These are phyloP conservation scores for Torrubiellomyces zombiae DNA, from an alignment of 2,329 filamentous ascomycete genomes.

Conservation along the genomic window DNA sequence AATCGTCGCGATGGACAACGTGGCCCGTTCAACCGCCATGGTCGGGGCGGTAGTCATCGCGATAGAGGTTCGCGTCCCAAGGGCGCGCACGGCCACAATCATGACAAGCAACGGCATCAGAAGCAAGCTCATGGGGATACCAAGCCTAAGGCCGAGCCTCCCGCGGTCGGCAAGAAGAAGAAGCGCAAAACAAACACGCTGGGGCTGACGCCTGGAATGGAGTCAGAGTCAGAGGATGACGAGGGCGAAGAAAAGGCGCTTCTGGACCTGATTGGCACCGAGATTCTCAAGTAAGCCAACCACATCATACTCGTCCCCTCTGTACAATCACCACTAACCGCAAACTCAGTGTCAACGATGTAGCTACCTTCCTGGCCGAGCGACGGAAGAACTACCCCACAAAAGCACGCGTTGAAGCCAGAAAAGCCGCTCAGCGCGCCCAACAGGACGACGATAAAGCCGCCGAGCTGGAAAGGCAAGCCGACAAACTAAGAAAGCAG, in stretches of 20 bases:
- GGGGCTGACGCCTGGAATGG: constrained; percentile 51
- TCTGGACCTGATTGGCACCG: constrained; percentile 35
- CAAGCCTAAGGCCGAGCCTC: constrained; percentile 19
- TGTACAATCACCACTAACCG: not conserved
- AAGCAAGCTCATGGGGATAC: constrained; percentile 7
- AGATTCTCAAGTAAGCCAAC: constrained; percentile 35
- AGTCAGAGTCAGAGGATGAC: constrained; percentile 48
- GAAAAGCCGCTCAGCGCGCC: constrained; percentile 31
- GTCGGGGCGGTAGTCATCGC: constrained; percentile 17
- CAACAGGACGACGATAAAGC: constrained; percentile 42
- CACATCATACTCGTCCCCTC: not conserved
- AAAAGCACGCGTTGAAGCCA: constrained; percentile 48
- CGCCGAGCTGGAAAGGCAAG: constrained; percentile 39
- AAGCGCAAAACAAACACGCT: constrained; percentile 57
- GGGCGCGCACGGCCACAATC: constrained; percentile 17
- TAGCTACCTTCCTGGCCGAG: constrained; percentile 67
- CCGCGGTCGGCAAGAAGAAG: constrained; percentile 45
- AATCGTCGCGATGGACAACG: constrained; percentile 18
- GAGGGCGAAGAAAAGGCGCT: constrained; percentile 55
- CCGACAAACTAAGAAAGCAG: constrained; percentile 45
- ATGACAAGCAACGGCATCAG: constrained; percentile 26
- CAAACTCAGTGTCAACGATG: constrained; percentile 41
- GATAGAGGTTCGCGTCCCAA: constrained; percentile 27
- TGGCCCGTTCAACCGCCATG: constrained; percentile 17
- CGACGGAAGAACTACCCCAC: constrained; percentile 70